Base-by-base conservation (phyloP, 1,284 basidiomycete genomes). In the Peniophora sp. region DNA sequence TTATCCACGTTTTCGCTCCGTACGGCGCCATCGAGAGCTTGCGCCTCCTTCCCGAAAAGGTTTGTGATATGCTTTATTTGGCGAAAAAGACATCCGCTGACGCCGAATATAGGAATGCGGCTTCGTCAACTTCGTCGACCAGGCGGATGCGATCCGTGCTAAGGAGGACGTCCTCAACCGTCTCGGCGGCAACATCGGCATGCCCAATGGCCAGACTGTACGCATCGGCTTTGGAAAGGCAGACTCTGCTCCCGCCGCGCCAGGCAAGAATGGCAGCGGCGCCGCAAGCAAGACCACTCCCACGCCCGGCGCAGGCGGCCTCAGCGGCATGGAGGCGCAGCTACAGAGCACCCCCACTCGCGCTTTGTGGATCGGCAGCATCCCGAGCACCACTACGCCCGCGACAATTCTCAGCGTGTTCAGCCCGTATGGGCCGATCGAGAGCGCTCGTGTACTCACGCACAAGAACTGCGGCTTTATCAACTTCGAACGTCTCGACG, bases 381-480 rank as follows among this genome's bases (percentile, higher is more conserved):
- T 97, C 59, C 95, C 94, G 14, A 89, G 88, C 3, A 89, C 90
- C 1, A 96, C 93, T 3, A 96, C 92, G 3, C 91, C 94, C 11
- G 89, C 90, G 3, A 94, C 91, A 1, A 89, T 99, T 53, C 70
- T 98, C 47, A 91, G 87, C 59, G 87, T 90, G 20, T 99, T 99
- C 66, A 92, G 92, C 60, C 93, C 95, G 11, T 99, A 94, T 62
- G 96, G 97, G 0, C 89, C 95, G 1, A 96, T 99, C 56, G 97
- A 99, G 70, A 96, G 92, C 48, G 95, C 94, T 11, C 77, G 96
- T 49, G 93, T 98, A 8, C 72, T 99, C 60, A 93, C 92, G 2
- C 93, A 97, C 74, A 99, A 99, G 72, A 95, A 95, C 64, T 97
- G 91, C 65, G 94, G 92, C 45, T 94, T 93, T 71, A 90, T 98